Evolutionary conservation across 2,329 filamentous ascomycete genomes (phyloP), one percentile per base, ranked within the genome.

Genomic region (Aspergillus transmontanensis): DNA sequence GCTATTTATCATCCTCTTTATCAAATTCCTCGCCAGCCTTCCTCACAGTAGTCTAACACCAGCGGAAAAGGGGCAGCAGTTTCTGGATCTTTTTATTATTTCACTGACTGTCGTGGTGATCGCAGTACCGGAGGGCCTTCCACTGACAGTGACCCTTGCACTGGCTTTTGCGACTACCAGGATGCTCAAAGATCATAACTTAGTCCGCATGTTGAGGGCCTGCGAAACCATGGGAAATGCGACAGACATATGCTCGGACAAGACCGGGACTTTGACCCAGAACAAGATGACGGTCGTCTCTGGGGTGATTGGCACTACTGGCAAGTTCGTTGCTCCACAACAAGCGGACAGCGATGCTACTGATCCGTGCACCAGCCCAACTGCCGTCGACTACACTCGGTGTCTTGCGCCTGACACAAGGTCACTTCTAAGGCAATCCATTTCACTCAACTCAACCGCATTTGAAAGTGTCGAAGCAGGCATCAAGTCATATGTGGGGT

Each of bases 1-100:
- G 3, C 82, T 93, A 4, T 83, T 93, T 72, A 79, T 91, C 55
- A 88, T 92, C 6, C 80, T 92, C 9, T 86, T 93, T 70, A 91
- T 93, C 80, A 89, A 90, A 68, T 93, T 92, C 72, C 74, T 90
- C 26, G 89, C 84, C 23, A 76, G 82, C 19, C 82, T 92, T 3
- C 82, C 82, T 1, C 72, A 78, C 21, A 87, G 82, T 39, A 68
- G 72, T 11, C 71, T 30, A 2, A 28, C 72, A 3, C 73, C 75
- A 1, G 74, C 82, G 1, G 79, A 81, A 0, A 85, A 85, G 70
- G 84, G 82, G 3, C 83, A 85, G 66, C 72, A 73, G 6, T 86
- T 86, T 66, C 76, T 86, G 39, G 80, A 83, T 61, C 81, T 85
- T 36, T 78, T 86, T 58, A 85, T 86, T 32, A 74, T 85, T 34